Conservation (phyloP, 2,329 filamentous ascomycete genomes). For the Acrodontium crateriforme region DNA sequence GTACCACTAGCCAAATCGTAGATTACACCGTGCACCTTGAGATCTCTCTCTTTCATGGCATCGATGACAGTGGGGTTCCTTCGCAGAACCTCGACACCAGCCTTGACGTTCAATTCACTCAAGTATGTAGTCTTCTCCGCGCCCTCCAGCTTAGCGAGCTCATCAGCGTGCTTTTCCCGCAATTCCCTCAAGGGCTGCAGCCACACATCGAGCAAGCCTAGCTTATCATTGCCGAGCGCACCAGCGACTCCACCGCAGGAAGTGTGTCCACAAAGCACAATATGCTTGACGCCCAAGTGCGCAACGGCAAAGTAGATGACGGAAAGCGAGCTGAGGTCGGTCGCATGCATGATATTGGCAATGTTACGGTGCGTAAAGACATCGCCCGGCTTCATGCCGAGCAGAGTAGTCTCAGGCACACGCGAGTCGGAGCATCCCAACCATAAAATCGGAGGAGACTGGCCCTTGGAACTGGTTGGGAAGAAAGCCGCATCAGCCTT, state of each 20-base stretch:
- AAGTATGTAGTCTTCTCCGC: conserved; percentile 45
- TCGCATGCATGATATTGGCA: conserved; percentile 64
- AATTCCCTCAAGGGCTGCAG: conserved; percentile 40
- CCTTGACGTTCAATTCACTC: conserved; percentile 63
- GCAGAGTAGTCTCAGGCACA: conserved; percentile 68
- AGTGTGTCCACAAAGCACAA: conserved; percentile 49
- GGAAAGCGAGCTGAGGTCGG: conserved; percentile 59
- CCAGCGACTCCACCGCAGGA: conserved; percentile 45
- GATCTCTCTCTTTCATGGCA: conserved; percentile 53
- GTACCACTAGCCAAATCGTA: conserved; percentile 52
- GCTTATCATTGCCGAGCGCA: conserved; percentile 40
- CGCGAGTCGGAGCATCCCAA: conserved; percentile 78
- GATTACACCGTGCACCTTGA: conserved; percentile 65
- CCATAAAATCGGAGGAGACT: conserved; percentile 60
- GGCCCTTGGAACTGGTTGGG: conserved; percentile 50
- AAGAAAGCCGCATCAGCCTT: conserved; percentile 60
- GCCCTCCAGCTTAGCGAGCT: conserved; percentile 34
- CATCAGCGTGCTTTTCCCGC: conserved; percentile 37
- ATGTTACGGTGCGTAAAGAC: conserved; percentile 87
- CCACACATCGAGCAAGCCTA: conserved; percentile 49
- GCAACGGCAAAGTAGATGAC: conserved; percentile 70
- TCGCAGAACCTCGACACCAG: conserved; percentile 53
- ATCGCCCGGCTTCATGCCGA: conserved; percentile 66
- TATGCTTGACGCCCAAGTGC: conserved; percentile 52
- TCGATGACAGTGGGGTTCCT: conserved; percentile 56